These are phyloP conservation scores for Dichotomopilus funicola DNA, from an alignment of 2,329 filamentous ascomycete species.

Conservation along the genomic window DNA sequence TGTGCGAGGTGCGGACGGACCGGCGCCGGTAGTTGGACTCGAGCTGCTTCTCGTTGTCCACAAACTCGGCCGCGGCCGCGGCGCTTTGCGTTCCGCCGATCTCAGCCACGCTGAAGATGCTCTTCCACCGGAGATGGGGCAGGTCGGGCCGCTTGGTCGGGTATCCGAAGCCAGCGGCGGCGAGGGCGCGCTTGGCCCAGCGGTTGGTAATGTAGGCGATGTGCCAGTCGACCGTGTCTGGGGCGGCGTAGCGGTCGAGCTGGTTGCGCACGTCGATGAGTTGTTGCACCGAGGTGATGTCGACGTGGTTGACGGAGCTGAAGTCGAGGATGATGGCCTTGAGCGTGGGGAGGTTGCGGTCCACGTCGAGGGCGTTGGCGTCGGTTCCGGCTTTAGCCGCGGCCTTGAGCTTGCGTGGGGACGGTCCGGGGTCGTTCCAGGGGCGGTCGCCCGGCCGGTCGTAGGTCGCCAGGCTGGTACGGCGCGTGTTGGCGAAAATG, in stretches of 20 bases:
- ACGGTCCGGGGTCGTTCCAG: constrained; percentile 88
- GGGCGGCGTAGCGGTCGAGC: constrained; percentile 75
- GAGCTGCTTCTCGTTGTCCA: constrained; percentile 49
- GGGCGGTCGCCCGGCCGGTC: constrained; percentile 68
- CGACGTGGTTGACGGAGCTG: constrained; percentile 86
- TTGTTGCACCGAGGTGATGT: constrained; percentile 86
- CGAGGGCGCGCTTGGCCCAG: constrained; percentile 89
- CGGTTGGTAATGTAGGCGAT: constrained; percentile 89
- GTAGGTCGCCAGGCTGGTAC: constrained; percentile 65
- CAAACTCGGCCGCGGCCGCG: constrained; percentile 59
- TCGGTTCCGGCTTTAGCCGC: constrained; percentile 17
- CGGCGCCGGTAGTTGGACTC: constrained; percentile 7
- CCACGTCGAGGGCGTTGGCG: constrained; percentile 14
- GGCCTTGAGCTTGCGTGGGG: constrained; percentile 35
- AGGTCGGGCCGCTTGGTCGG: constrained; percentile 52
- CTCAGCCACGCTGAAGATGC: constrained; percentile 91
- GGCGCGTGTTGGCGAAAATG: constrained; percentile 65
- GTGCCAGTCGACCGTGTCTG: constrained; percentile 87
- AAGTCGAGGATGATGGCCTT: constrained; percentile 87
- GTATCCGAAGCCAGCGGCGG: constrained; percentile 81
- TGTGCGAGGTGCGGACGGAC: background rate
- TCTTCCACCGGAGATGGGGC: constrained; percentile 69
- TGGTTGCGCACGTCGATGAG: constrained; percentile 94
- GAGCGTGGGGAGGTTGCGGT: constrained; percentile 28
- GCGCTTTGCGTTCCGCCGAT: constrained; percentile 65